These are phyloP conservation scores for Centaurea solstitialis DNA, from an alignment of 129 eudicot genomes.

Conservation along the genomic window DNA sequence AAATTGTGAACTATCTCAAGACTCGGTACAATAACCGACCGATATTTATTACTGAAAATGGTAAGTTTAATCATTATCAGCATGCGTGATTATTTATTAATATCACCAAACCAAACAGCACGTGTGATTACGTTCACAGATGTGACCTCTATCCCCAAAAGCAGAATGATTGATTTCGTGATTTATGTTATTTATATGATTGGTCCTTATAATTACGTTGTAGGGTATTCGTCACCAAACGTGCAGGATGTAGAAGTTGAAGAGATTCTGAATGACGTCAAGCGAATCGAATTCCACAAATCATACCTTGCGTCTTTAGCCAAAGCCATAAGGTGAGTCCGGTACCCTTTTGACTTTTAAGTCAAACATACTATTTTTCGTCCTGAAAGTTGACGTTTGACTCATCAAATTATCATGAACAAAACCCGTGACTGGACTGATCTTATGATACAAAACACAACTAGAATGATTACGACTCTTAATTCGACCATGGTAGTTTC, in stretches of 20 bases:
- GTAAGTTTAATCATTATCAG: conserved; percentile 33
- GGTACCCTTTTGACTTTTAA: conserved; percentile 18
- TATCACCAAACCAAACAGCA: too few species aligned
- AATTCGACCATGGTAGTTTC: not conserved
- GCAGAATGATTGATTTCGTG: not conserved
- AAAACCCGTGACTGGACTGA: not conserved
- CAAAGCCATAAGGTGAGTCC: conserved; percentile 57
- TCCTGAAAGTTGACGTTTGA: not conserved
- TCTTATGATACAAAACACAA: not conserved
- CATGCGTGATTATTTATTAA: not conserved
- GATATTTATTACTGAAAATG: conserved; percentile 83
- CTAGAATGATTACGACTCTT: not conserved
- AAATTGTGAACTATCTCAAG: conserved; percentile 57
- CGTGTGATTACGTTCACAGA: too few species aligned
- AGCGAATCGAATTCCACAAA: conserved; percentile 61
- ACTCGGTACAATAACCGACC: conserved; percentile 67
- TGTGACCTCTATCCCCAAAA: not conserved
- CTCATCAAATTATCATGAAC: not conserved
- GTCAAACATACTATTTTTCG: conserved; percentile 14
- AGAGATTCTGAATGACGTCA: conserved; percentile 49
- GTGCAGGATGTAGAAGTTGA: conserved; percentile 24
- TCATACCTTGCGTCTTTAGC: conserved; percentile 65
- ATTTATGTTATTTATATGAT: not conserved
- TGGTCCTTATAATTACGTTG: not conserved
- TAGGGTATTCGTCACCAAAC: conserved; percentile 54